phyloP scores from a whole-genome alignment of 2,329 filamentous ascomycete genomes.

The Raffaelea albimanens region DNA sequence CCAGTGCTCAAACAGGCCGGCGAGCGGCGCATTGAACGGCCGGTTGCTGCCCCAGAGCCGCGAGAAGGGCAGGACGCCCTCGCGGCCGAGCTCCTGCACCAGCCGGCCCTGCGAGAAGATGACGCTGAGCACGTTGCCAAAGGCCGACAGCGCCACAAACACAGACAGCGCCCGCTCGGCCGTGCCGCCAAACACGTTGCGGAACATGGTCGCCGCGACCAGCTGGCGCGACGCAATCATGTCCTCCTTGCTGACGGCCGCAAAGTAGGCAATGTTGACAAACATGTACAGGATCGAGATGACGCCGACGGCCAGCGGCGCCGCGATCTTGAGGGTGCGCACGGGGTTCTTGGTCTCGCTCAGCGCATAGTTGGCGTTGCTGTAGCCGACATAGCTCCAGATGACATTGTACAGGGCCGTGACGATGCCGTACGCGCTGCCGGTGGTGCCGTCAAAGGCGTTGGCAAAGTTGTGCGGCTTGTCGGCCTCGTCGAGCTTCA shows the following conservation, averaged over 20 bases:
- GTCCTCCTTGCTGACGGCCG: constrained; percentile 43
- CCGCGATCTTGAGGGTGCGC: constrained; percentile 55
- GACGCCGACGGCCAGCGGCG: constrained; percentile 47
- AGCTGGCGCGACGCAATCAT: constrained; percentile 41
- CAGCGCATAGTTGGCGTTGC: constrained; percentile 58
- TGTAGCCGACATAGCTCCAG: constrained; percentile 60
- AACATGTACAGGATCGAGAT: constrained; percentile 57
- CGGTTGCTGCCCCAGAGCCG: constrained; percentile 54
- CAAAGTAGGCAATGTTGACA: constrained; percentile 59
- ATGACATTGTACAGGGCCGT: constrained; percentile 64
- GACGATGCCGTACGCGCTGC: constrained; percentile 57
- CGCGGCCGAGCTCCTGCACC: constrained; percentile 56
- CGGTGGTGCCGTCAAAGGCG: constrained; percentile 56
- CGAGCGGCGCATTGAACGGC: constrained; percentile 53
- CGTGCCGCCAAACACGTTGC: constrained; percentile 41
- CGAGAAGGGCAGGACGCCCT: constrained; percentile 56
- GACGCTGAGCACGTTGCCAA: constrained; percentile 57
- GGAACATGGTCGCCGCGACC: constrained; percentile 45
- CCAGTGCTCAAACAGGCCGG: constrained; percentile 56
- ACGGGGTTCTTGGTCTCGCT: constrained; percentile 58
- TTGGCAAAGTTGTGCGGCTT: constrained; percentile 46
- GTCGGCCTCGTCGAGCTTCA: constrained; percentile 38
- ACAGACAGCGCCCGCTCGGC: constrained; percentile 53
- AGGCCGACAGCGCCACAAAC: constrained; percentile 58
- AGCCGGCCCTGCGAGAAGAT: constrained; percentile 61